Base-by-base conservation (phyloP, 176 grass and related monocot species). In the Calamus simplicifolius region DNA sequence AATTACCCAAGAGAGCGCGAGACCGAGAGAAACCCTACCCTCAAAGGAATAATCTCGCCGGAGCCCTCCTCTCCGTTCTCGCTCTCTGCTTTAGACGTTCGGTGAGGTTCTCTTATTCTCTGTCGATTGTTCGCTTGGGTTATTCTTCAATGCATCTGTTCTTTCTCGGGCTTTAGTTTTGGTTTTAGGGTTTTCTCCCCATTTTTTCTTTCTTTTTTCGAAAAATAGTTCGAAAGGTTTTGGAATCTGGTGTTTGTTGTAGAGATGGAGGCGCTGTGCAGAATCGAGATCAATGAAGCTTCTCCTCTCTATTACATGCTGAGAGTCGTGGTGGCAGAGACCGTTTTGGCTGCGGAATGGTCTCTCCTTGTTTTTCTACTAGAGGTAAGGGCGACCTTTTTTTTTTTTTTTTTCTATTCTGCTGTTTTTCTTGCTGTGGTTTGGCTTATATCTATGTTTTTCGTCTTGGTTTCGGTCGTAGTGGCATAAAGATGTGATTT, bases 351-450 rank as follows among this genome's bases (percentile, higher is more conserved):
- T 1, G 75, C 49, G 13, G 57, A 70, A 70, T 70, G 51, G 31
- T 56, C 74, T 48, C 27, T 78, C 57, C 66, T 78, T 70, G 61
- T 4, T 27, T 50, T 69, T 56, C 66, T 63, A 55, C 51, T 69
- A 13, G 57, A 17, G 54, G 75, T 78, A 51, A 63, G 29, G 23
- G 27, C 48, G 25, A 29, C 15, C 57, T 31, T 69, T 31, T 19
- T 18, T 54, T 6, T 16, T 68, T 14, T 28, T 63, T 28, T 28
- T 16, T 21, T 6, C 10, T 1, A 52, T 53, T 68, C 29, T 18
- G 18, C 6, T 29, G 16, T 49, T 51, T 15, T 29, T 15, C 21
- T 61, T 1, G 7, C 7, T 66, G 13, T 2, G 35, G 14, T 15
- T 65, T 49, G 29, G 4, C 35, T 30, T 54, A 27, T 12, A 57